phyloP scores from a whole-genome alignment of 116 monocot genomes.

The Posidonia oceanica region DNA sequence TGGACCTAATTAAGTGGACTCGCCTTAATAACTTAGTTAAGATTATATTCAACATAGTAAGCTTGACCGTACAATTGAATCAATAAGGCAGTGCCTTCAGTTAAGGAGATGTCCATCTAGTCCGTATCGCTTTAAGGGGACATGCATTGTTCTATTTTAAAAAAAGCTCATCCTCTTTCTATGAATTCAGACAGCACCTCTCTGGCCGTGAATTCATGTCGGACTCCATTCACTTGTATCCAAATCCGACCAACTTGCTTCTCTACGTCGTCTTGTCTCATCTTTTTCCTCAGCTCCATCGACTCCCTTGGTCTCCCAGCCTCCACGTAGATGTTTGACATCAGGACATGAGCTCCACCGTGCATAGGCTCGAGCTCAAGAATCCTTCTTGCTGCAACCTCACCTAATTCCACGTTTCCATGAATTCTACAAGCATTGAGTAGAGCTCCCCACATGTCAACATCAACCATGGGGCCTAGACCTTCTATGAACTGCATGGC shows the following conservation, averaged over 20 bases:
- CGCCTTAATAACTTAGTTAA: too few relatives aligned
- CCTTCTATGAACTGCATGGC: slow-evolving; percentile 10
- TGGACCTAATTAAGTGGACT: too few relatives aligned
- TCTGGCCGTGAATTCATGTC: slow-evolving; percentile 43
- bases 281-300: slow-evolving; percentile 32
- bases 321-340: slow-evolving; percentile 58
- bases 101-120: too few relatives aligned
- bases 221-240: slow-evolving; percentile 31
- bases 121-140: too few relatives aligned
- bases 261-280: slow-evolving; percentile 25
- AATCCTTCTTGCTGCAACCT: slow-evolving; percentile 32
- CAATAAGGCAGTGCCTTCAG: too few relatives aligned
- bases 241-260: slow-evolving; percentile 59
- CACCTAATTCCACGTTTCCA: slow-evolving; percentile 27
- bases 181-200: slow-evolving; percentile 10
- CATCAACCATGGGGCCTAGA: slow-evolving; percentile 1
- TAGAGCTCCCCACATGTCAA: slow-evolving; percentile 36
- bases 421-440: slow-evolving; percentile 35
- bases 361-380: slow-evolving; percentile 42
- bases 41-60: too few relatives aligned
- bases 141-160: too few relatives aligned
- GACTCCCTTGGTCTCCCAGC: slow-evolving; percentile 30
- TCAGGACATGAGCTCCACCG: slow-evolving; percentile 43
- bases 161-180: not conserved
- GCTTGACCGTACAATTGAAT: too few relatives aligned